Evolutionary conservation across 495 filamentous ascomycete species (phyloP).

Genomic region (Hypoxylon crocopeplum): DNA sequence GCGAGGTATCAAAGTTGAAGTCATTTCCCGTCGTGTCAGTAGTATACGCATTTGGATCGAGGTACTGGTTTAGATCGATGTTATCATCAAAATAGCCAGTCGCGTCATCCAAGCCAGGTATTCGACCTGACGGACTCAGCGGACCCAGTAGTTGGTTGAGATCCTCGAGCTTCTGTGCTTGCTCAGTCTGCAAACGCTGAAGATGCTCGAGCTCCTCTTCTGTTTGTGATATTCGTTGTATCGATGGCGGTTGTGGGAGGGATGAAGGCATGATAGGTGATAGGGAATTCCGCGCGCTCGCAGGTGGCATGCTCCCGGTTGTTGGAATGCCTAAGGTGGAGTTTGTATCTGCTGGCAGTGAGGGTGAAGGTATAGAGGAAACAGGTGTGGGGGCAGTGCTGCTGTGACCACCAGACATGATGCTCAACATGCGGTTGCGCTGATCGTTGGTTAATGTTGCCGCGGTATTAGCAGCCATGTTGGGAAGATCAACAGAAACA

Average conservation of each 20-base stretch:
- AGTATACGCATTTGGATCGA: conserved; percentile 68
- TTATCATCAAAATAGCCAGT: conserved; percentile 55
- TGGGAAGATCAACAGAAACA: conserved; percentile 70
- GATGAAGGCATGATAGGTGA: conserved; percentile 65
- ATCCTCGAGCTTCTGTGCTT: conserved; percentile 72
- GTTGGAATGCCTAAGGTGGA: conserved; percentile 36
- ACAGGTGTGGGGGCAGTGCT: conserved; percentile 34
- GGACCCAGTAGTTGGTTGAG: conserved; percentile 75
- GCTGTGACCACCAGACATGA: conserved; percentile 65
- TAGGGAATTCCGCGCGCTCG: conserved; percentile 46
- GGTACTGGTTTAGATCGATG: conserved; percentile 73
- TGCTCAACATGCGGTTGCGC: conserved; percentile 77
- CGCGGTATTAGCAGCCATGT: conserved; percentile 74
- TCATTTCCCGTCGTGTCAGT: conserved; percentile 42
- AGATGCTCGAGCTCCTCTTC: conserved; percentile 77
- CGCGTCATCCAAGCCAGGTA: conserved; percentile 70
- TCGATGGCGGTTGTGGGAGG: conserved; percentile 53
- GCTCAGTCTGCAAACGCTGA: conserved; percentile 73
- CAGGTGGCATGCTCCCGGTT: conserved; percentile 43
- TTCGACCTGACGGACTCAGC: conserved; percentile 77
- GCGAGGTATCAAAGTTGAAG: conserved; percentile 47
- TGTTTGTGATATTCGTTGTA: conserved; percentile 68
- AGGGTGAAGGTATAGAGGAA: conserved; percentile 30
- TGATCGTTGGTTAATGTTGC: conserved; percentile 77
- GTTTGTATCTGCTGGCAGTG: conserved; percentile 20